Evolutionary conservation across 768 basidiomycete genomes (phyloP).

Genomic region (Coprinopsis sp.): DNA sequence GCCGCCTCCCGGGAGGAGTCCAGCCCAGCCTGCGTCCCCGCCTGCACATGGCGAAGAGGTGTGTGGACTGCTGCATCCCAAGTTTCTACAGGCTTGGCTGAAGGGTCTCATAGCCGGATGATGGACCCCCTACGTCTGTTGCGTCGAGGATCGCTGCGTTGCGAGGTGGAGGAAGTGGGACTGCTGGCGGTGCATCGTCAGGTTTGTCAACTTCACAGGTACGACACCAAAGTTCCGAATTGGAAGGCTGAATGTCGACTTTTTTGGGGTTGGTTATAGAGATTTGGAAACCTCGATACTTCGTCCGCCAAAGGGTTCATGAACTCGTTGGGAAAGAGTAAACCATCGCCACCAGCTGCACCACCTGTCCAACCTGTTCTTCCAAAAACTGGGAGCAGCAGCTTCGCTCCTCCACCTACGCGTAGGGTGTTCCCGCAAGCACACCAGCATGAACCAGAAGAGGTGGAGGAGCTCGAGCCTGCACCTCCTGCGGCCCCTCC

Average conservation of each 20-base stretch:
- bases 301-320: conserved; percentile 45
- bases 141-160: conserved; percentile 14
- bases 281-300: conserved; percentile 57
- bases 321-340: conserved; percentile 41
- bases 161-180: conserved; percentile 9
- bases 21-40: no score
- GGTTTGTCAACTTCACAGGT: conserved; percentile 8
- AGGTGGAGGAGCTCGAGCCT: conserved; percentile 15
- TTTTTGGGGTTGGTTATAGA: conserved; percentile 31
- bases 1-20: conserved; percentile 1
- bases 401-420: conserved; percentile 51
- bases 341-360: conserved; percentile 30
- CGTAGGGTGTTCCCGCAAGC: conserved; percentile 21
- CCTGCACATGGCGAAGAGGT: neutral
- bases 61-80: neutral
- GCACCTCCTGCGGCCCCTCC: conserved; percentile 25
- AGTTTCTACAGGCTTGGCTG: neutral
- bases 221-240: neutral
- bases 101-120: conserved; percentile 1
- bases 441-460: conserved; percentile 22
- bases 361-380: conserved; percentile 27
- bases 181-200: conserved; percentile 13
- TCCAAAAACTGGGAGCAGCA: neutral
- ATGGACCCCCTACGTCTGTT: conserved; percentile 8
- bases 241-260: neutral